Evolutionary conservation across 176 grass and related monocot species (phyloP).

Genomic region (Saccharum officinarum): DNA sequence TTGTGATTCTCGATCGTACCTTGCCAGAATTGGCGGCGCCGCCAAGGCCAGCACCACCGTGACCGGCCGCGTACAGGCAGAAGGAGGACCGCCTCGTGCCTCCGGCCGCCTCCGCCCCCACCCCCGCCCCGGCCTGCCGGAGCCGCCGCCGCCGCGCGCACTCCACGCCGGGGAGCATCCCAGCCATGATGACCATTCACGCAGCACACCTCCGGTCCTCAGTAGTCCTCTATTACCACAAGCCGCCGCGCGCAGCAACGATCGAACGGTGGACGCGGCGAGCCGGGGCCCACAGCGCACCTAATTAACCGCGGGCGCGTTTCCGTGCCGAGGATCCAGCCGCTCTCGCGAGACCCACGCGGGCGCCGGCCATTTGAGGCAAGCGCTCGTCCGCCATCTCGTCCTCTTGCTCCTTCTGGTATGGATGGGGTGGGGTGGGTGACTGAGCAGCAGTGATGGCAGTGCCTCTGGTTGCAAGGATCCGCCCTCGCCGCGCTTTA

Average conservation of each 20-base stretch:
- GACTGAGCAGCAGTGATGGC: not conserved
- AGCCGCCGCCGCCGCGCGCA: conserved; percentile 68
- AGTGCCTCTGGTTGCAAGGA: conserved; percentile 24
- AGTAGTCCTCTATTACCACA: not conserved
- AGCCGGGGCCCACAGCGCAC: not conserved
- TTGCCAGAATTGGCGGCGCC: conserved; percentile 25
- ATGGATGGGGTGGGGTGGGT: not conserved
- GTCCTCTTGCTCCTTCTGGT: not conserved
- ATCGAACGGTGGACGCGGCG: not conserved
- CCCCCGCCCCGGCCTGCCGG: conserved; percentile 16
- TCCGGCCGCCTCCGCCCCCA: not conserved
- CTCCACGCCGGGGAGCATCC: conserved; percentile 84
- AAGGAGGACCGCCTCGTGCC: conserved; percentile 53
- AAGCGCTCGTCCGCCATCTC: not conserved
- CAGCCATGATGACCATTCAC: conserved; percentile 56
- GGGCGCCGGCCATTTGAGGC: conserved; percentile 14
- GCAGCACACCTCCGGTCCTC: not conserved
- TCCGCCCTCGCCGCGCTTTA: not conserved
- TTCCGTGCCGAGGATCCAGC: conserved; percentile 8
- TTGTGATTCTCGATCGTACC: not conserved
- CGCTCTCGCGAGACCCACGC: not conserved
- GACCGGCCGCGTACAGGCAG: conserved; percentile 44
- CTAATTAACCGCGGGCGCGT: conserved; percentile 13
- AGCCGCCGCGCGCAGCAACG: not conserved
- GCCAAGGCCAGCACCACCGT: conserved; percentile 10